Evolutionary conservation across 768 basidiomycete species (phyloP), one percentile per base, ranked within the genome.

Genomic region (Suillus cothurnatus): DNA sequence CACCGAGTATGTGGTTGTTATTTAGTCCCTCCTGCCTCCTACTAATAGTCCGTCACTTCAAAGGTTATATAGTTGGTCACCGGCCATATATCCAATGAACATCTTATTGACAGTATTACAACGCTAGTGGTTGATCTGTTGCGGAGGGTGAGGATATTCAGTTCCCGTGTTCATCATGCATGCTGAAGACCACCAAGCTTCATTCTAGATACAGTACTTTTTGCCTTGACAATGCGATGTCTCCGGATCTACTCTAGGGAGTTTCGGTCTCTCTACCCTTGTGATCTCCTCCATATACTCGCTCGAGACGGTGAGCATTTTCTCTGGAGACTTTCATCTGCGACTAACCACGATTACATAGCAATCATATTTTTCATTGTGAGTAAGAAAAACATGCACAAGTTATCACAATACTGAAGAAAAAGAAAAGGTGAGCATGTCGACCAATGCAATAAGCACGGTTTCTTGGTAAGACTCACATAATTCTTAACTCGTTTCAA

Each of bases 291-390:
- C 12, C 41, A 21, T 59, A 57, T 68, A 47, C 73, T 74, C 26
- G n/a, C 52, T 31, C 67, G 72, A 56, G 74, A 74, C 15, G 71
- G 73, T 74, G 61, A 65, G 70, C 2, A 23, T 45, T 11, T 17
- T 32, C 21, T 55, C 21, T 26, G 36, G 34, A n/a, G 36, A 8
- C 3, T 23, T 26, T 57, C 15, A 26, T 23, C 23, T 23, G 7
- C 4, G 3, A 11, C 23, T 57, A 4, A 57, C 7, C 1, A 11
- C 11, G 12, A 39, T 36, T 21, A 23, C 32, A 55, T 17, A 69
- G 69, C 62, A 26, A 14, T 52, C 19, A 28, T 64, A 4, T 69
- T 69, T 31, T 64, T 62, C 39, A 28, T 60, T 4, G 38, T 59
- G 28, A 17, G 56, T 26, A 15, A 5, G 15, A 2, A 17, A 23